A percentile compares a stretch with the other conserved stretches of the same genome.
These are phyloP conservation scores for Eucalyptus albens DNA, from an alignment of 345 rosid genomes.

Conservation along the genomic window DNA sequence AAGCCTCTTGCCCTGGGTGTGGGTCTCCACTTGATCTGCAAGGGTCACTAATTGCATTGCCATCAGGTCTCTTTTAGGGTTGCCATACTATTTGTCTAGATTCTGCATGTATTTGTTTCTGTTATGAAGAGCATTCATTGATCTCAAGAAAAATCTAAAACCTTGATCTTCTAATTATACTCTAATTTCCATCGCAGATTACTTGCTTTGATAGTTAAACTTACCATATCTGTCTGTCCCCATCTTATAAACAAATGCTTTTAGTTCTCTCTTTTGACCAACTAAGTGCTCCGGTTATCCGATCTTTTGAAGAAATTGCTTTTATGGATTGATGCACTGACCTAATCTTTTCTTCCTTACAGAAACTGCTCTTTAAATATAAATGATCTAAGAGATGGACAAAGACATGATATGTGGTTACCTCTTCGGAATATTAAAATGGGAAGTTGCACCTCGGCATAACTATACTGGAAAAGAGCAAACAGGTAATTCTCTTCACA, in stretches of 20 bases:
- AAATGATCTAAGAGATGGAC: conserved; percentile 52
- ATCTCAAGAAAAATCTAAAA: background rate
- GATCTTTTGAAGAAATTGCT: background rate
- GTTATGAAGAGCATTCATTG: background rate
- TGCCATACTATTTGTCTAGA: background rate
- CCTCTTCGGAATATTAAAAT: conserved; percentile 65
- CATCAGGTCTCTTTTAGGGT: background rate
- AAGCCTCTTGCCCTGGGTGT: background rate
- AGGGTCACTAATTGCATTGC: background rate
- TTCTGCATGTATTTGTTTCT: background rate
- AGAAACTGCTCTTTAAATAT: conserved; percentile 57
- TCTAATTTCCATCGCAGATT: background rate
- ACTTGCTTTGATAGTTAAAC: background rate
- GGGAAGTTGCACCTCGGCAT: conserved; percentile 75
- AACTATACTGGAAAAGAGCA: conserved; percentile 41
- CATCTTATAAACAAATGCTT: background rate
- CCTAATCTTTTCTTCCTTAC: background rate
- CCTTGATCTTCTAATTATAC: background rate
- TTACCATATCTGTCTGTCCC: background rate
- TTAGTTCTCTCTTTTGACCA: background rate
- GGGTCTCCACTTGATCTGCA: background rate
- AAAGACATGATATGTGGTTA: conserved; percentile 85
- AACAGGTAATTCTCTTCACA: conserved; percentile 28
- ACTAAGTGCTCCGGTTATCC: background rate
- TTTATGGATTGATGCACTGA: background rate